Percentiles rank a stretch among this genome's conserved stretches.
These are phyloP conservation scores for Sclerotiophoma versabilis DNA, from an alignment of 2,329 filamentous ascomycete species.

Conservation along the genomic window DNA sequence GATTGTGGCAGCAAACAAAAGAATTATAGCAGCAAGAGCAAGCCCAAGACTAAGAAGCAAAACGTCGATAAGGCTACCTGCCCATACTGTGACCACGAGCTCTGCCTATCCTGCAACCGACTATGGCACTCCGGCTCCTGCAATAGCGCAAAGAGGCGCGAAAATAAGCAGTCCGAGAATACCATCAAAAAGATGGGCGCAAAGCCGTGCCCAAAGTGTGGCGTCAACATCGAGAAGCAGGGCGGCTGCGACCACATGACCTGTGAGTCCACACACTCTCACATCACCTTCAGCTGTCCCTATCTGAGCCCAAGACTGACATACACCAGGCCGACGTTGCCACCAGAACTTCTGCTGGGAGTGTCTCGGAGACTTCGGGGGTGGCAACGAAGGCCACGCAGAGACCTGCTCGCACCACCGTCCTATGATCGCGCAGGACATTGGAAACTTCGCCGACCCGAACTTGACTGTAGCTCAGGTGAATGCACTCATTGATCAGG, in stretches of 20 bases:
- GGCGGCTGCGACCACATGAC: slow-evolving; percentile 37
- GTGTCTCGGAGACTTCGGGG: slow-evolving; percentile 22
- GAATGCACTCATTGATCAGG: slow-evolving; percentile 10
- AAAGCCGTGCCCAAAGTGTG: slow-evolving; percentile 37
- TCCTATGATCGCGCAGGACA: slow-evolving; percentile 21
- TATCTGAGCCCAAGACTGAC: not conserved
- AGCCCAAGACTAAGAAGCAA: not conserved
- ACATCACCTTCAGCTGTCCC: not conserved
- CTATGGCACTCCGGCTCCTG: slow-evolving; percentile 29
- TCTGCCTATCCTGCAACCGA: slow-evolving; percentile 32
- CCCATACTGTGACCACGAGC: slow-evolving; percentile 31
- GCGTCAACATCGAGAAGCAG: slow-evolving; percentile 35
- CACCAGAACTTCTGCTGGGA: slow-evolving; percentile 33
- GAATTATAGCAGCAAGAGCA: not conserved
- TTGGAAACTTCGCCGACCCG: slow-evolving; percentile 17
- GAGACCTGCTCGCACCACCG: slow-evolving; percentile 17
- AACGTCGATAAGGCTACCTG: slow-evolving; percentile 24
- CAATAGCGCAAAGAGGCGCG: slow-evolving; percentile 21
- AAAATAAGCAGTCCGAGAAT: slow-evolving; percentile 23
- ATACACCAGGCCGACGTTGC: slow-evolving; percentile 18
- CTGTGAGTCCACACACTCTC: slow-evolving; percentile 21
- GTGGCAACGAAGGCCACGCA: slow-evolving; percentile 5
- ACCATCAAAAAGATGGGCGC: slow-evolving; percentile 32
- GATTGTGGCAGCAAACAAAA: slow-evolving; percentile 18
- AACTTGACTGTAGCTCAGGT: slow-evolving; percentile 13